phyloP scores from a whole-genome alignment of 2,329 filamentous ascomycete species.

The Sporothrix humicola region DNA sequence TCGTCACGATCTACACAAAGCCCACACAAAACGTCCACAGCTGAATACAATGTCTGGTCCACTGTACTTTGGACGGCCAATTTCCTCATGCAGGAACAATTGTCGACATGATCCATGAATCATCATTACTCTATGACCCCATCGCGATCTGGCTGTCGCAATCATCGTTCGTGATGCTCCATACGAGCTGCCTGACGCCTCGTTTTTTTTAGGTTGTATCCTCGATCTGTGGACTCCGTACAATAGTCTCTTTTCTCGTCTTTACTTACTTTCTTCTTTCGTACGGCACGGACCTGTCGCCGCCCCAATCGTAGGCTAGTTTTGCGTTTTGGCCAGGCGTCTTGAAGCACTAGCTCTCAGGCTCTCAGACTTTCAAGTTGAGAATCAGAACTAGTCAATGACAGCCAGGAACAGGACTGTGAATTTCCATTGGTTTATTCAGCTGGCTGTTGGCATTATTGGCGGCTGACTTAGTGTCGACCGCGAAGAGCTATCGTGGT shows the following conservation, averaged over 20 bases:
- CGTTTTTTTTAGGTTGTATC: too few relatives aligned
- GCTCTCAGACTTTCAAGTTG: too few relatives aligned
- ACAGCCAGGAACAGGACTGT: background rate
- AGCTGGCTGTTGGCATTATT: background rate
- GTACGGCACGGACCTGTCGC: background rate
- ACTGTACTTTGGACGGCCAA: conserved; percentile 14
- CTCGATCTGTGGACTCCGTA: too few relatives aligned
- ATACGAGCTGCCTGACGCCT: background rate
- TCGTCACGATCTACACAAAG: background rate
- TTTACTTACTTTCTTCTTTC: background rate
- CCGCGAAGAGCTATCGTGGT: background rate
- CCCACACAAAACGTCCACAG: background rate
- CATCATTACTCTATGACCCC: background rate
- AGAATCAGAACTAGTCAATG: background rate
- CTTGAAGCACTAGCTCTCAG: too few relatives aligned
- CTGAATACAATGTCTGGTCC: background rate
- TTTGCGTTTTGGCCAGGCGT: too few relatives aligned
- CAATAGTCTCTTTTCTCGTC: background rate
- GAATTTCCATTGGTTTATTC: too few relatives aligned
- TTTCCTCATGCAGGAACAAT: conserved; percentile 18
- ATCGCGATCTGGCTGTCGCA: background rate
- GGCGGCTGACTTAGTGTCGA: background rate
- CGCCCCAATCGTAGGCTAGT: background rate
- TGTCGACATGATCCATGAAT: background rate
- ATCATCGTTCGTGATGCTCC: background rate